Conservation (phyloP, 2,329 filamentous ascomycete species). For the Chaetomium sp. region DNA sequence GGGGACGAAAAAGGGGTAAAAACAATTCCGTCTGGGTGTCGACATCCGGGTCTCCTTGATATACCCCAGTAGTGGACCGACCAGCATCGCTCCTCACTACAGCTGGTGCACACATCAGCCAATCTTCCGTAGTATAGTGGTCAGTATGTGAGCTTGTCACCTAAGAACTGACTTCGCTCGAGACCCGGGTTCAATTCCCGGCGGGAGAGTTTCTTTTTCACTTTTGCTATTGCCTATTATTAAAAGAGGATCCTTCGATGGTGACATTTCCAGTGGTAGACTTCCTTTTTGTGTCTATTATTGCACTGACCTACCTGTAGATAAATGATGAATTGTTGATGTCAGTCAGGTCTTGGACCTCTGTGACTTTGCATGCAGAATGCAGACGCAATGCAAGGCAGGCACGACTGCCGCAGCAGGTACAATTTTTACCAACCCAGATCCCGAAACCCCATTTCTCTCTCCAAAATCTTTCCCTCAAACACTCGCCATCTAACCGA, state of each 20-base stretch:
- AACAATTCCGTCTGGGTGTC: neutral
- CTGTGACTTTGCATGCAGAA: too few species aligned
- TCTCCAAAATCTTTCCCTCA: too few species aligned
- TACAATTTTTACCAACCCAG: too few species aligned
- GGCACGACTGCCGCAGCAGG: too few species aligned
- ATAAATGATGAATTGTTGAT: too few species aligned
- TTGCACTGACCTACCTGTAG: too few species aligned
- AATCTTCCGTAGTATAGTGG: constrained; percentile 18
- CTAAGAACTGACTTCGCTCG: constrained; percentile 9
- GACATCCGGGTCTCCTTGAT: neutral
- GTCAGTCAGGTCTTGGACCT: too few species aligned
- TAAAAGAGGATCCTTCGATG: neutral
- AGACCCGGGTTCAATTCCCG: constrained; percentile 19
- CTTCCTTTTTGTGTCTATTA: too few species aligned
- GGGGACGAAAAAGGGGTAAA: neutral
- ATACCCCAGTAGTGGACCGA: neutral
- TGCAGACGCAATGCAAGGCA: too few species aligned
- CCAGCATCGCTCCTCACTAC: constrained; percentile 8
- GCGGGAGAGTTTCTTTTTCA: constrained; percentile 12
- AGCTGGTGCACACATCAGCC: constrained; percentile 11
- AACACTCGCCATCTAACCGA: too few species aligned
- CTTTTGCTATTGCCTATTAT: neutral
- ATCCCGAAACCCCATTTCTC: too few species aligned
- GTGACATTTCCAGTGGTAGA: too few species aligned
- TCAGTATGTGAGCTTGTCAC: constrained; percentile 18